Evolutionary conservation across 2,329 filamentous ascomycete species (phyloP), one percentile per base, ranked within the genome.

Genomic region (Arthrobotrys iridis): DNA sequence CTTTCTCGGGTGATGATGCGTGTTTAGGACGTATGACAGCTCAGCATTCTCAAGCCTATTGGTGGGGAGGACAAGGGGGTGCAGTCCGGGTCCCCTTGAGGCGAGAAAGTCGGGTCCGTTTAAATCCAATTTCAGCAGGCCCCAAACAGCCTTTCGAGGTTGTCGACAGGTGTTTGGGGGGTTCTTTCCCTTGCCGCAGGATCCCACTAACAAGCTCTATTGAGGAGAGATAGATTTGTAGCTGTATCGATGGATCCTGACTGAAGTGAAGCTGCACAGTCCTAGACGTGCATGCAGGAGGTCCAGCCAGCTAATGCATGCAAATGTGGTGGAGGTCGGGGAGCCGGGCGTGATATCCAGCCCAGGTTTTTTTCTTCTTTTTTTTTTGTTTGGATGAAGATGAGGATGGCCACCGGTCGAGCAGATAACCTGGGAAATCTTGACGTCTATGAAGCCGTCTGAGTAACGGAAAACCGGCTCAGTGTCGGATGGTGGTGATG

Each of bases 21-120:
- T 74, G 70, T 74, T 67, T 74, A 74, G 70, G 62, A 65, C 62
- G 62, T 74, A 74, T 74, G 70, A 74, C 70, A 74, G 70, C 70
- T 74, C 70, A 74, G 62, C 70, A 74, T 74, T 57, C 65, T 64
- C 52, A 63, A 67, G 62, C 60, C 62, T 74, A 74, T 74, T 74
- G 70, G 70, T 74, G 70, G 70, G 70, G 43, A 65, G 62, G 70
- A 74, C 70, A 74, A 74, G 70, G 68, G 50, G 70, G 68, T 65
- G 62, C 62, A 33, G 55, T 62, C 52, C 48, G 37, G 68, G 59
- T 55, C 46, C 70, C 52, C 62, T 67, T 55, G 70, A 67, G 70
- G 62, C 68, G 68, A 74, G 52, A 55, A 63, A 50, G 35, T 55
- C 46, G 55, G 57, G 60, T 66, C 52, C 41, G 60, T 60, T 52